Evolutionary conservation across 164 flowering plant genomes (phyloP), one percentile per base, ranked within the genome.

Genomic region (Berberis thunbergii): DNA sequence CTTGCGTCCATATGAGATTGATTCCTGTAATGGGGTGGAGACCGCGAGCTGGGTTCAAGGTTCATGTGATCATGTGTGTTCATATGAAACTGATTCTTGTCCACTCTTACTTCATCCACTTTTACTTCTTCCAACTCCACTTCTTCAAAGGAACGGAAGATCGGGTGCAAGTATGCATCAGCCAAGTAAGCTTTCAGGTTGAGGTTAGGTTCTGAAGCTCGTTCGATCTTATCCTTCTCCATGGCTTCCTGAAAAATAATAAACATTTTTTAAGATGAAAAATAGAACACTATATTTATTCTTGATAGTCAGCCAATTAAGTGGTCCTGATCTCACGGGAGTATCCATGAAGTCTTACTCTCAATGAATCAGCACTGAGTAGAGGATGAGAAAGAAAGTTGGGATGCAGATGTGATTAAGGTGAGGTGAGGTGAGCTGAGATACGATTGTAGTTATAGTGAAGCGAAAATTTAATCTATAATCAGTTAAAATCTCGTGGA

Each of bases 161-260:
- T 84, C 0, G 97, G 99, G 72, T 95, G 99, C 79, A 91, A 68
- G 67, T 95, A 95, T 38, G 97, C 97, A 80, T 95, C 92, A 38
- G 88, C 79, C 65, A 95, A 70, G 77, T 77, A 85, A 6, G 91
- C 79, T 65, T 80, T 86, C 43, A 91, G 54, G 69, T 88, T 83
- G 3, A 79, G 70, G 55, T 82, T 77, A 1, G 92, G 83, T 67
- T 85, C 94, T 49, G 86, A 59, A 10, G 74, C 67, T 9, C 68
- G 72, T 64, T 89, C 99, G 72, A 79, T 43, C 40, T 62, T 70
- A 73, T 95, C 99, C 75, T 86, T 95, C 4, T 76, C 88, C 86
- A 84, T 84, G 40, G 97, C 99, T 83, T 89, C 97, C 99, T 95
- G 90, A 65, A 71, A 49, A 66, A 26, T 52, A 6, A 1, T 4